Evolutionary conservation across 371 early-diverging fungal species (phyloP).

Genomic region (Mucor mucedo): DNA sequence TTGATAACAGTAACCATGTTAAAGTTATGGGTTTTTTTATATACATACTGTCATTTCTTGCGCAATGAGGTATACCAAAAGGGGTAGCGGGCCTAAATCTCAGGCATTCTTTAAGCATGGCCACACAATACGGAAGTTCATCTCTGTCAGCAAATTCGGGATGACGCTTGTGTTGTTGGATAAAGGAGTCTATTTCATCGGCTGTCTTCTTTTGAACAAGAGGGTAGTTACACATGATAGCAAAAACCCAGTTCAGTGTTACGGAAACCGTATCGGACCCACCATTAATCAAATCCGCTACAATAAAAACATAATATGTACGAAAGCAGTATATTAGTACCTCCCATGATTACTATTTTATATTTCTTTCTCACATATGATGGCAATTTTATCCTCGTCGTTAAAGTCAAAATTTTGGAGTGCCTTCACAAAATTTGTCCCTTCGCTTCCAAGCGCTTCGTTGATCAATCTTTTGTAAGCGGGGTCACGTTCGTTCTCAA

Average conservation of each 20-base stretch:
- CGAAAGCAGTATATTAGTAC: neutral
- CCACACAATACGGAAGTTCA: conserved; percentile 9
- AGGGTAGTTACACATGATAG: conserved; percentile 15
- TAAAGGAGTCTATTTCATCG: conserved; percentile 21
- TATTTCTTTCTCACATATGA: conserved; percentile 13
- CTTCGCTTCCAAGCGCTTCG: conserved; percentile 10
- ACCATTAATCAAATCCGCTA: conserved; percentile 25
- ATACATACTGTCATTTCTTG: conserved; percentile 18
- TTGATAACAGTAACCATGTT: neutral
- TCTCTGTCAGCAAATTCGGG: conserved; percentile 20
- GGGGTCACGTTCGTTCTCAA: conserved; percentile 8
- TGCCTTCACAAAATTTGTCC: conserved; percentile 9
- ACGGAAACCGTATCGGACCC: conserved; percentile 24
- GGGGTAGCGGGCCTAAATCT: conserved; percentile 13
- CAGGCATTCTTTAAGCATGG: conserved; percentile 22
- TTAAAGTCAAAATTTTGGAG: neutral
- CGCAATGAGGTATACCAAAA: conserved; percentile 21
- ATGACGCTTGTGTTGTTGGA: conserved; percentile 1
- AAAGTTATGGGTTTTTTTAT: too few relatives aligned
- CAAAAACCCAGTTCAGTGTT: conserved; percentile 20
- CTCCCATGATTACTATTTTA: neutral
- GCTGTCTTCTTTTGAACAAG: conserved; percentile 17
- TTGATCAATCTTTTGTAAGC: conserved; percentile 3
- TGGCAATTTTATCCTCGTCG: conserved; percentile 11
- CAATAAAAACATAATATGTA: neutral